Base-by-base conservation (phyloP, 257 asterid species). In the Lantana camara region DNA sequence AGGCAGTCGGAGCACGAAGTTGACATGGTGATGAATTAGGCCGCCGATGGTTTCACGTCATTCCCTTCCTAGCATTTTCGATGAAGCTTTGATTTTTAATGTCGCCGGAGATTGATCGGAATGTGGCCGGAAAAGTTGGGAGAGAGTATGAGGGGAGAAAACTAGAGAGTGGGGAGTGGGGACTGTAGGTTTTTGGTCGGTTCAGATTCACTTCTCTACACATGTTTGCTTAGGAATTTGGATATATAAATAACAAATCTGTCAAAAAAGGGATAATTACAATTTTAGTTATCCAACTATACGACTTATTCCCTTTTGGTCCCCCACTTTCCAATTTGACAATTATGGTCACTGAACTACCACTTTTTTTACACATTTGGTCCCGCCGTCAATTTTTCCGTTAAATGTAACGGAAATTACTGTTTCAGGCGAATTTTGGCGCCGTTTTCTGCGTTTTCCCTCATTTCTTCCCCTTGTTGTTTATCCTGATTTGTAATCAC, bases 1-100 rank as follows among this genome's bases (percentile, higher is more conserved):
- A 85, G 77, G 83, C 92, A 69, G 68, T 90, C 91, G 70, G 94
- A 80, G 86, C 75, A 82, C 54, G 95, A 72, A n/a, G 85, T 46
- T 56, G 97, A 83, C 97, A 91, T 91, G 85, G 70, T 74, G 61
- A 52, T 74, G 61, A 52, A 59, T 60, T 46, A 24, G 77, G 61
- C 64, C 48, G 57, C 71, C 68, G 74, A 10, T 48, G 46, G 34
- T 64, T 37, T 16, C 51, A 53, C 61, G 53, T 85, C 95, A 90
- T 83, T 71, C 82, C 78, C 42, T 68, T 65, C 71, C 42, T 46
- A 54, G 59, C 91, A 82, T 90, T 47, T 55, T 75, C 57, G 14
- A 4, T 13, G 44, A 42, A 29, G 13, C 3, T 9, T 7, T 8
- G 38, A 51, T 35, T 51, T 2, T n/a, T 40, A 46, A 22, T 9